Conservation (phyloP, 768 basidiomycete species). For the Suillus occidentalis region DNA sequence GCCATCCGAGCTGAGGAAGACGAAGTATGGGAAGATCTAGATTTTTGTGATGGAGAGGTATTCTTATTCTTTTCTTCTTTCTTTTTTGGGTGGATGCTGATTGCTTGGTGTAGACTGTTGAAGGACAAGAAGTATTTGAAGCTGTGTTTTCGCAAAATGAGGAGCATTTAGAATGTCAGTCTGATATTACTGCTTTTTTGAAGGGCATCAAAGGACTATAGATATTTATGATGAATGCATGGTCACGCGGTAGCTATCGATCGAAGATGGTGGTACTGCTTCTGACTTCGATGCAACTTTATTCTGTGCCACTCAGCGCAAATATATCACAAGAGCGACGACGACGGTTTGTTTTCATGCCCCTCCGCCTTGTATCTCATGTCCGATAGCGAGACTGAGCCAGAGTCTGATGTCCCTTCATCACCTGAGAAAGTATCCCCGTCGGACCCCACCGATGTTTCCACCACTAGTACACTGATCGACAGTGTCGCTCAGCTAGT, state of each 20-base stretch:
- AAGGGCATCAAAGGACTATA: conserved; percentile 57
- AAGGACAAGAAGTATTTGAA: conserved; percentile 59
- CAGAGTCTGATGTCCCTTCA: conserved; percentile 39
- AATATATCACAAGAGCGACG: background rate
- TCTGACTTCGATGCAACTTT: conserved; percentile 7
- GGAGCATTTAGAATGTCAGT: conserved; percentile 51
- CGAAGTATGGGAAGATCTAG: conserved; percentile 69
- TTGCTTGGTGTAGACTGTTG: conserved; percentile 46
- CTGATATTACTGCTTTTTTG: conserved; percentile 56
- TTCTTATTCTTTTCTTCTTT: conserved; percentile 37
- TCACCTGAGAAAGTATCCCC: conserved; percentile 10
- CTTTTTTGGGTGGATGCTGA: conserved; percentile 6
- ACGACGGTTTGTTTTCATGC: background rate
- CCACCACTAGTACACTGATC: background rate
- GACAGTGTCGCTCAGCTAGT: background rate
- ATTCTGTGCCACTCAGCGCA: background rate
- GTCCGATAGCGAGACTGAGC: conserved; percentile 56
- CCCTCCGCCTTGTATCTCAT: conserved; percentile 16
- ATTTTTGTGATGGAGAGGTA: conserved; percentile 68
- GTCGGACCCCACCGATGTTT: conserved; percentile 7
- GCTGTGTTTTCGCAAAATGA: conserved; percentile 60
- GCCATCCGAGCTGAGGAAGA: conserved; percentile 77
- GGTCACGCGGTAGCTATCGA: too few species aligned
- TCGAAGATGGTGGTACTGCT: background rate
- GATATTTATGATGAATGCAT: conserved; percentile 9